Evolutionary conservation across 257 asterid species (phyloP), one percentile per base, ranked within the genome.

Genomic region (Cruciata laevipes): DNA sequence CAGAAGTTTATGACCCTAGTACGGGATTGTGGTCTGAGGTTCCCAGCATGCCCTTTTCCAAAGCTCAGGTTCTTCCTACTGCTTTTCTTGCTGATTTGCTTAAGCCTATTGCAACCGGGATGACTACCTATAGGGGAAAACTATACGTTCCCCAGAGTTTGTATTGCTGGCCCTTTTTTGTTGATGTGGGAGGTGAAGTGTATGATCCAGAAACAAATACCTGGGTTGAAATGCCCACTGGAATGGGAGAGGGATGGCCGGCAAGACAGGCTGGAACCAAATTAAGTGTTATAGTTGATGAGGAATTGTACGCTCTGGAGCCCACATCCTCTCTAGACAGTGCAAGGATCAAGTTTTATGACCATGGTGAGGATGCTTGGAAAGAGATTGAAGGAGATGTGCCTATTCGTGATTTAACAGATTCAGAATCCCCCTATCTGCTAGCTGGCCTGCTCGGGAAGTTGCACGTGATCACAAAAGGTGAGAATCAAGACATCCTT

Each of bases 201-300:
- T 92, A 84, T 61, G 97, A 92, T 72, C 98, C 97, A 0, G 95
- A 87, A 65, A 83, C 89, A 9, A 86, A 86, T 71, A 74, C 89
- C 8, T 92, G 98, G 97, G 83, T 73, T 7, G 97, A 89, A 70
- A 92, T 92, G 97, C 95, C 97, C 7, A 71, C 69, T 24, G 97
- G 98, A 68, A 89, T 92, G 98, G 98, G 97, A 4, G 98, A 87
- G 69, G 97, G 98, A 16, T 92, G 98, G 98, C 96, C 95, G n/a
- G 95, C 98, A 9, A 76, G 86, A 78, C 96, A 89, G 77, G 95
- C 96, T 3, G 98, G 98, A 59, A 85, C 95, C 0, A 91, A 91
- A 72, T 37, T 89, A 75, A 86, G 98, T 23, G 96, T 83, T 67
- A 81, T 84, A 53, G 95, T 91, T 40, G 96, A 91, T 37, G 98